A percentile compares a stretch with the other conserved stretches of the same genome.
Conservation (phyloP, 768 basidiomycete species). For the Termitomyces sp. region DNA sequence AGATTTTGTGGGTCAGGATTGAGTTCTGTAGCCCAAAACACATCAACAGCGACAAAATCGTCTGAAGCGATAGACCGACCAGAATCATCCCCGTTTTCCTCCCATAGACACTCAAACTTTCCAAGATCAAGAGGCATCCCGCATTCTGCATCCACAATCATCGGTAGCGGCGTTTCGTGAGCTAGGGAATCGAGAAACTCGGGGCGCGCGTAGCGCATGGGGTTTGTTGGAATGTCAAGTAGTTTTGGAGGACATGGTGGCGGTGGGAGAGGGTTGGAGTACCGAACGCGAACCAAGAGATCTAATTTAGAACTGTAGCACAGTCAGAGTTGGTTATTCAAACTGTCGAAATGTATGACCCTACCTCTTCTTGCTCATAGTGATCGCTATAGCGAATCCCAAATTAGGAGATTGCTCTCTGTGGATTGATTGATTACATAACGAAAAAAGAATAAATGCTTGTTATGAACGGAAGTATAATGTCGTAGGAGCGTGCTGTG, state of each 20-base stretch:
- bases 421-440: not conserved
- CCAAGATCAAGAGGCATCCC: slow-evolving; percentile 95
- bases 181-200: slow-evolving; percentile 81
- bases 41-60: not conserved
- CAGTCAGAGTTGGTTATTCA: not conserved
- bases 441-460: too few relatives aligned
- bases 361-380: slow-evolving; percentile 22
- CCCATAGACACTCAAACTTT: slow-evolving; percentile 79
- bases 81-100: slow-evolving; percentile 67
- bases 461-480: too few relatives aligned
- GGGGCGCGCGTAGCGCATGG: slow-evolving; percentile 80
- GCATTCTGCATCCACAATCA: slow-evolving; percentile 95
- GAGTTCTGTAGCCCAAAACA: slow-evolving; percentile 23
- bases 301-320: slow-evolving; percentile 61
- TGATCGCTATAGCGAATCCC: not conserved
- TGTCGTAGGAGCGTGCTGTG: too few relatives aligned
- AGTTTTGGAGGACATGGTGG: slow-evolving; percentile 98
- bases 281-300: slow-evolving; percentile 88
- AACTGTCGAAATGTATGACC: not conserved
- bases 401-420: not conserved
- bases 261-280: slow-evolving; percentile 88
- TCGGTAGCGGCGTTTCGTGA: slow-evolving; percentile 78
- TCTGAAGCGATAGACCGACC: slow-evolving; percentile 30
- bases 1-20: slow-evolving; percentile 63
- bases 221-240: slow-evolving; percentile 86